Conservation (phyloP, 768 basidiomycete genomes). For the Gloeophyllum trabeum region DNA sequence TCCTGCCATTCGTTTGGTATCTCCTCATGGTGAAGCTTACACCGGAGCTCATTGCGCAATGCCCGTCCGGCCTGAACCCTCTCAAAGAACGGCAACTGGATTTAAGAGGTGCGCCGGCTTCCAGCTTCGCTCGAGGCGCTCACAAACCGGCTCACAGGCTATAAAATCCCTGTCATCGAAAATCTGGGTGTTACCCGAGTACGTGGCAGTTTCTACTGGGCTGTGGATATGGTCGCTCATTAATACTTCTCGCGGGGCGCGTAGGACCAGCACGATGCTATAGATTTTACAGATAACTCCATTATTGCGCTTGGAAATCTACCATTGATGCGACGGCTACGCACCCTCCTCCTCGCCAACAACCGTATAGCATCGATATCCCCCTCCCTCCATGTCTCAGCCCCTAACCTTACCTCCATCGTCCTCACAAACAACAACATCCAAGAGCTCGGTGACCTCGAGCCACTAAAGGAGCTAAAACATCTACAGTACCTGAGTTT, state of each 20-base stretch:
- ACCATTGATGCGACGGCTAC: constrained; percentile 76
- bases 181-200: constrained; percentile 90
- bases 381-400: constrained; percentile 69
- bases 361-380: constrained; percentile 83
- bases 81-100: constrained; percentile 87
- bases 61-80: constrained; percentile 67
- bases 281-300: constrained; percentile 90
- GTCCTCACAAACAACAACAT: constrained; percentile 79
- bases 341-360: constrained; percentile 79
- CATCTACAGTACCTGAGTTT: constrained; percentile 67
- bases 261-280: constrained; percentile 88
- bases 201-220: constrained; percentile 17
- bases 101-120: constrained; percentile 55
- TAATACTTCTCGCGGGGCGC: constrained; percentile 4
- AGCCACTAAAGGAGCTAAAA: constrained; percentile 68
- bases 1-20: too few relatives aligned
- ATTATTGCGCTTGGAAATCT: constrained; percentile 76
- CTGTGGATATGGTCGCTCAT: constrained; percentile 7
- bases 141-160: constrained; percentile 38
- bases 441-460: constrained; percentile 73
- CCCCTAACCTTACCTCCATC: constrained; percentile 75
- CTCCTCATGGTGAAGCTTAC: constrained; percentile 68
- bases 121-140: constrained; percentile 3
- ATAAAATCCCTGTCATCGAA: constrained; percentile 93
- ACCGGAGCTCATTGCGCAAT: constrained; percentile 83